These are phyloP conservation scores for Collariella sp. DNA, from an alignment of 495 filamentous ascomycete species.

Conservation along the genomic window DNA sequence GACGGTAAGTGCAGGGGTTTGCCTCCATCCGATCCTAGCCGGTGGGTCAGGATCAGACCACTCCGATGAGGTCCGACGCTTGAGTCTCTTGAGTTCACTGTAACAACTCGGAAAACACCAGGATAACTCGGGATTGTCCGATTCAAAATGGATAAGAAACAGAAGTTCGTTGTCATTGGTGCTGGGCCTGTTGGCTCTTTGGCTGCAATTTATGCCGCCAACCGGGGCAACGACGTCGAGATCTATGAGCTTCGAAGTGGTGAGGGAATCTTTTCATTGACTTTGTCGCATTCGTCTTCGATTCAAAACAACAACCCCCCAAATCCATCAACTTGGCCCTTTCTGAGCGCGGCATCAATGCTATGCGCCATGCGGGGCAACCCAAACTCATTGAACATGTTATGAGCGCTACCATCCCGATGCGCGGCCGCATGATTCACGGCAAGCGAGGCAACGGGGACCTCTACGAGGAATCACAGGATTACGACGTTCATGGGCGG, in stretches of 20 bases:
- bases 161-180: slow-evolving; percentile 78
- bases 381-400: slow-evolving; percentile 62
- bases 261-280: slow-evolving; percentile 43
- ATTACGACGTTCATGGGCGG: slow-evolving; percentile 83
- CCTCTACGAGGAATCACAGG: slow-evolving; percentile 69
- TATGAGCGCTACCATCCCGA: slow-evolving; percentile 71
- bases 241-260: slow-evolving; percentile 90
- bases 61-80: neutral
- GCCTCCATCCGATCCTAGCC: slow-evolving; percentile 1
- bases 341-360: slow-evolving; percentile 88
- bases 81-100: neutral
- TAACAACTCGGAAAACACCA: too few species aligned
- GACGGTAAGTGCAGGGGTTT: neutral
- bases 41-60: neutral
- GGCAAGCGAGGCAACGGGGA: slow-evolving; percentile 53
- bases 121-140: neutral
- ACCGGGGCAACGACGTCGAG: slow-evolving; percentile 79
- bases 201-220: slow-evolving; percentile 84
- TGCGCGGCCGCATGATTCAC: slow-evolving; percentile 98
- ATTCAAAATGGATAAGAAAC: slow-evolving; percentile 21
- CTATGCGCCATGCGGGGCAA: slow-evolving; percentile 59
- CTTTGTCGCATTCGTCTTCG: neutral
- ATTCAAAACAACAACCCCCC: slow-evolving; percentile 25
- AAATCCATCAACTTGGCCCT: slow-evolving; percentile 96
- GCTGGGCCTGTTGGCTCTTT: slow-evolving; percentile 90